Base-by-base conservation (phyloP, 352 stramenopile species). In the Aphanomyces astaci region DNA sequence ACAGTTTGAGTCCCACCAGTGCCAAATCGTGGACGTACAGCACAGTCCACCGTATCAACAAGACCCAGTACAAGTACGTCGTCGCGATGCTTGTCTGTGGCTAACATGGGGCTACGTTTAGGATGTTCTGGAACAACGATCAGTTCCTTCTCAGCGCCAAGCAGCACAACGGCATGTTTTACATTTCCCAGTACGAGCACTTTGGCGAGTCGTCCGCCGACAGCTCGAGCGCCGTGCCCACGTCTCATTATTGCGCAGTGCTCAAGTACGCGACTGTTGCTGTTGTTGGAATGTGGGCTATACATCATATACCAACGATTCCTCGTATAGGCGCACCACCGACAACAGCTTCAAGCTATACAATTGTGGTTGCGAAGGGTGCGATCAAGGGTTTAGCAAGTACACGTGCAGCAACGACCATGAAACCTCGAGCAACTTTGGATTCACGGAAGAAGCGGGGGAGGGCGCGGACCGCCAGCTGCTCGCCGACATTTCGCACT, bases 151-250 rank as follows among this genome's bases (percentile, higher is more conserved):
- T 92, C 45, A 93, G 85, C 28, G 85, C 85, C 66, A 91, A 90
- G 73, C 82, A 93, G 48, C 72, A 90, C n/a, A 82, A 81, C 31
- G 82, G 82, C 33, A 88, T 78, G 19, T 93, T 93, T 67, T 96
- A 91, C 77, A 94, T 95, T 71, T 95, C 85, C 24, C 87, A 95
- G 67, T 96, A 96, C 70, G 83, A 93, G 59, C 77, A 95, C 57
- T 96, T 96, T 70, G 80, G 87, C 1, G 83, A 93, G 53, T 77
- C 75, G 0, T 73, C 79, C 25, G 71, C 64, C 9, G 78, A 86
- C 1, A 32, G 25, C 57, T 22, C 24, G 1, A 59, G 51, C 51
- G 19, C 17, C n/a, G 30, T 59, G 15, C 80, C 80, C 0, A 83
- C 71, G 10, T 78, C 74, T 3, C 83, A 91, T 67, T 95, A 93